A percentile compares a stretch with the other conserved stretches of the same genome.
Evolutionary conservation across 140 eudicot species (phyloP).

Genomic region (Eryngium alpinum): DNA sequence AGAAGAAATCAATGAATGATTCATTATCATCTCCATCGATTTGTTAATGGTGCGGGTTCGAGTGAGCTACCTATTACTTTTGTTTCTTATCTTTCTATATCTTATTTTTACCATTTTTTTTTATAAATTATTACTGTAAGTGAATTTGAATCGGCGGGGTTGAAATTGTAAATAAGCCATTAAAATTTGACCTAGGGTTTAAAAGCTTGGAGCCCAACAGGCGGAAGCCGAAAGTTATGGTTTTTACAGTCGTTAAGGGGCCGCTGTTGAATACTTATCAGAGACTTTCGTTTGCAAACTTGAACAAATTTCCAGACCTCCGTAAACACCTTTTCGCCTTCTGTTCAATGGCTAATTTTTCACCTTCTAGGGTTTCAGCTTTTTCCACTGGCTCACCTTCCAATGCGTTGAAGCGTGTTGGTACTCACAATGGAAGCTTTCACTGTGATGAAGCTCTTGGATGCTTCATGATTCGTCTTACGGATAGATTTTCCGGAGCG

Average conservation of each 20-base stretch:
- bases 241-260: slow-evolving; percentile 22
- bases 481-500: slow-evolving; percentile 57
- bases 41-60: not conserved
- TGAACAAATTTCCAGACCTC: slow-evolving; percentile 4
- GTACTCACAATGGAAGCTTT: slow-evolving; percentile 97
- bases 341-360: slow-evolving; percentile 37
- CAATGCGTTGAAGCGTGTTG: slow-evolving; percentile 49
- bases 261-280: not conserved
- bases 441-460: slow-evolving; percentile 99
- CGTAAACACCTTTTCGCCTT: slow-evolving; percentile 22
- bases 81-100: no score
- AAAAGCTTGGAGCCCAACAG: no score
- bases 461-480: slow-evolving; percentile 94
- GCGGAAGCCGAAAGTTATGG: no score
- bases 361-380: slow-evolving; percentile 22
- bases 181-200: no score
- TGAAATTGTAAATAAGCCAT: no score
- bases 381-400: slow-evolving; percentile 36
- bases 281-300: not conserved
- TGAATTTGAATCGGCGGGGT: no score
- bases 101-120: no score
- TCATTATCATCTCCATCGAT: not conserved
- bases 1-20: not conserved
- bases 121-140: no score
- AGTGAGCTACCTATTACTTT: not conserved